A percentile compares a stretch with the other conserved stretches of the same genome.
Conservation (phyloP, 169 alveolate species). For the Eimeria sp. region DNA sequence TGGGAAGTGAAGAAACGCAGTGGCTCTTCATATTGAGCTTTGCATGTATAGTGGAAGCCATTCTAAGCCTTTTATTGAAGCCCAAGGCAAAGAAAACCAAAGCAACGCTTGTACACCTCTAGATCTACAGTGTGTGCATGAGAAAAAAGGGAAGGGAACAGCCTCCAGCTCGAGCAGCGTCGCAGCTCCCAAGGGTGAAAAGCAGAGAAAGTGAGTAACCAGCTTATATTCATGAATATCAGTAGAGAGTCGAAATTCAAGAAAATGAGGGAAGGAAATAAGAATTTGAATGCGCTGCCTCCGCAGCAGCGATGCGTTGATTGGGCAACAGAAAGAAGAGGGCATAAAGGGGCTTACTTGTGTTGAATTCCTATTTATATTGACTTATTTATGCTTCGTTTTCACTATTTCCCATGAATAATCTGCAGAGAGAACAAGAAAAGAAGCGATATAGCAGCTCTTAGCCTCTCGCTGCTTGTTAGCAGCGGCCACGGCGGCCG, state of each 20-base stretch:
- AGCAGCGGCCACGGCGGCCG: constrained; percentile 1
- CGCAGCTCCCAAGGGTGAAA: not conserved
- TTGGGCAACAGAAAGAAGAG: not conserved
- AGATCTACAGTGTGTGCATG: not conserved
- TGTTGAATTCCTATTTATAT: not conserved
- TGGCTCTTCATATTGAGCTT: not conserved
- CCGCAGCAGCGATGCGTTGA: constrained; percentile 1
- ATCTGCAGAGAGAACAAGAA: not conserved
- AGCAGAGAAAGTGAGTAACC: not conserved
- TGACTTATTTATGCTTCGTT: not conserved
- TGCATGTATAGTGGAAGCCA: not conserved
- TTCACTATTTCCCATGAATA: not conserved
- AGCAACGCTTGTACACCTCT: not conserved
- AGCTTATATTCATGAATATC: not conserved
- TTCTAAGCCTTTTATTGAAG: not conserved
- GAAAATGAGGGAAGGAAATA: not conserved
- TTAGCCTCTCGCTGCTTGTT: not conserved
- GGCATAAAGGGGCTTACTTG: not conserved
- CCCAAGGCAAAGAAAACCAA: not conserved
- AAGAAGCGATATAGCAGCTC: not conserved
- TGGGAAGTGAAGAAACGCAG: not conserved
- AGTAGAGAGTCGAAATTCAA: not conserved
- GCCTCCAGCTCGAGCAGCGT: not conserved
- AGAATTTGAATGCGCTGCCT: not conserved
- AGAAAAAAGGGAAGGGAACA: not conserved